phyloP scores from a whole-genome alignment of 2,329 filamentous ascomycete genomes.

The Aciculosporium take region DNA sequence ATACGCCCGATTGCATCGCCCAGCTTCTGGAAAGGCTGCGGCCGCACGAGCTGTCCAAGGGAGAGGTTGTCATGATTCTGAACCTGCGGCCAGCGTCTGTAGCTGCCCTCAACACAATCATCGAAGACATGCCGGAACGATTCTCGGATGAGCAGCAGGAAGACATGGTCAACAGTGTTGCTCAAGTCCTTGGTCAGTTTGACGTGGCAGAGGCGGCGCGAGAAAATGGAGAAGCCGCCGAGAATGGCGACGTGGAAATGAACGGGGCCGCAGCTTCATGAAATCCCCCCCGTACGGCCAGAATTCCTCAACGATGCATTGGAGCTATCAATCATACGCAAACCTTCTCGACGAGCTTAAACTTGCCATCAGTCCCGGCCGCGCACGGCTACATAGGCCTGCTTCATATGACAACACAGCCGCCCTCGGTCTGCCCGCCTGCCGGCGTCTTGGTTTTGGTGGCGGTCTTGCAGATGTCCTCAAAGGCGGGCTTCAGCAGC shows the following conservation, averaged over 20 bases:
- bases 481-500: constrained; percentile 41
- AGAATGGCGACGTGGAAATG: constrained; percentile 23
- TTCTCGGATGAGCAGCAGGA: constrained; percentile 45
- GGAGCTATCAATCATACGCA: background rate
- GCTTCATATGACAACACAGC: constrained; percentile 35
- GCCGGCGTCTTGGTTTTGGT: constrained; percentile 29
- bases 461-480: constrained; percentile 46
- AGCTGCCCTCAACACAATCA: constrained; percentile 44
- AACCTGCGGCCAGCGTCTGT: constrained; percentile 47
- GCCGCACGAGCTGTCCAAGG: constrained; percentile 48
- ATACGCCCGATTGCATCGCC: constrained; percentile 36
- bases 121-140: constrained; percentile 50
- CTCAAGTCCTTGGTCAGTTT: constrained; percentile 42
- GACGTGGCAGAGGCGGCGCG: constrained; percentile 12
- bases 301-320: no score
- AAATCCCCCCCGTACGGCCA: constrained; percentile 3
- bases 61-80: constrained; percentile 53
- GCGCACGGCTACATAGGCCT: no score
- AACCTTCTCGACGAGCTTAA: background rate
- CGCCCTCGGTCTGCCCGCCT: constrained; percentile 41
- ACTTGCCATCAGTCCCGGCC: background rate
- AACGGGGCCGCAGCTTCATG: constrained; percentile 19
- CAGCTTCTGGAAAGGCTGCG: constrained; percentile 40
- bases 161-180: constrained; percentile 41
- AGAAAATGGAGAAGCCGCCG: constrained; percentile 18